A percentile compares a stretch with the other conserved stretches of the same genome.
Conservation (phyloP, 257 asterid species). For the Solanum stenotomum region DNA sequence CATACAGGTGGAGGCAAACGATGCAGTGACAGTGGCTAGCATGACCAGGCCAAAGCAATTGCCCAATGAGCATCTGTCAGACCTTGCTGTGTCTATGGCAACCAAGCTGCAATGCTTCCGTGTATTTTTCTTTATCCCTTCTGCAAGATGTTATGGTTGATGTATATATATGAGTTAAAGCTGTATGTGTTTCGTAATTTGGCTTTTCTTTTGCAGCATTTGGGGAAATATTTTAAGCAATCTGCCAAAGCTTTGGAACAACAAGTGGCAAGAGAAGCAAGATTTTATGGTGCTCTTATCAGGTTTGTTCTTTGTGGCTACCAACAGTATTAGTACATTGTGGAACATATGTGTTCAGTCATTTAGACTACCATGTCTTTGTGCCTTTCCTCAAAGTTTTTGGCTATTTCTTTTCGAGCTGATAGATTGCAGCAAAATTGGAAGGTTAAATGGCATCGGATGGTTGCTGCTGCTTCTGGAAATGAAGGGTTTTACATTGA, state of each 20-base stretch:
- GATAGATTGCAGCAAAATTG: conserved; percentile 93
- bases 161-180: background rate
- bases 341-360: background rate
- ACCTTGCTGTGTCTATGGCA: conserved; percentile 89
- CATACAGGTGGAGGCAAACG: conserved; percentile 82
- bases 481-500: conserved; percentile 93
- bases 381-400: background rate
- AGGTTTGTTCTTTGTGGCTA: conserved; percentile 32
- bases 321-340: background rate
- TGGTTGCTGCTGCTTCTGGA: conserved; percentile 91
- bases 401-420: conserved; percentile 14
- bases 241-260: conserved; percentile 87
- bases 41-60: conserved; percentile 93
- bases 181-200: background rate
- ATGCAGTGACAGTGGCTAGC: conserved; percentile 91
- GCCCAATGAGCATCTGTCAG: conserved; percentile 78
- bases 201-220: conserved; percentile 42
- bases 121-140: conserved; percentile 34
- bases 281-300: conserved; percentile 97
- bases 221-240: conserved; percentile 93
- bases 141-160: background rate
- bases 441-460: conserved; percentile 85
- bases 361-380: background rate
- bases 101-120: conserved; percentile 90
- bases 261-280: conserved; percentile 80